These are phyloP conservation scores for Strobilomyces dryophilus DNA, from an alignment of 768 basidiomycete genomes.

Conservation along the genomic window DNA sequence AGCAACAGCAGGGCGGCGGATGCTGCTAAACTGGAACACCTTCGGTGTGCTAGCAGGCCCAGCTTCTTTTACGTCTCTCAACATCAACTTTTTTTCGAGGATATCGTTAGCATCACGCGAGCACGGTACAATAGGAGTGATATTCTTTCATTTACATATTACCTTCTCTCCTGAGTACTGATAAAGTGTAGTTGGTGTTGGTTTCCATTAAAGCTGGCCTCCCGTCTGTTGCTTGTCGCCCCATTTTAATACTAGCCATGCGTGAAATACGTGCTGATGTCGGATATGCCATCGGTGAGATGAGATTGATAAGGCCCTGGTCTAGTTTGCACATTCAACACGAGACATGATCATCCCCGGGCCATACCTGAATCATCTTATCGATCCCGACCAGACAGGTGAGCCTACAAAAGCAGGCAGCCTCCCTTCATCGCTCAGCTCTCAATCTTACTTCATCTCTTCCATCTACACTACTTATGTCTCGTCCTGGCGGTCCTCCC, in stretches of 20 bases:
- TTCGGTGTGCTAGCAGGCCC: constrained; percentile 15
- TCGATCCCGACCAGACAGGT: constrained; percentile 15
- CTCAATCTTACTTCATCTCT: background rate
- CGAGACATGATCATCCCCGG: background rate
- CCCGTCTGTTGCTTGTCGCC: constrained; percentile 18
- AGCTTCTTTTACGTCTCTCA: constrained; percentile 13
- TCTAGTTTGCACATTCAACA: background rate
- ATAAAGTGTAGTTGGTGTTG: constrained; percentile 23
- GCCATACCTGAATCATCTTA: constrained; percentile 12
- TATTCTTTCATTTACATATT: constrained; percentile 31
- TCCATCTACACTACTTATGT: constrained; percentile 16
- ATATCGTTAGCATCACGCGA: constrained; percentile 26
- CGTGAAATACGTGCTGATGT: background rate
- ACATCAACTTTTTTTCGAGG: constrained; percentile 17
- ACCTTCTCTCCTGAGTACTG: constrained; percentile 29
- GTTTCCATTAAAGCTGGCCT: constrained; percentile 24
- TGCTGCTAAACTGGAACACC: constrained; percentile 63
- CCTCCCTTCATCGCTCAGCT: background rate
- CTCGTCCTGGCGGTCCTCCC: constrained; percentile 16
- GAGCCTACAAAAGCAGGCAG: constrained; percentile 5
- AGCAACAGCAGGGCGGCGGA: constrained; percentile 64
- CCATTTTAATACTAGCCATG: constrained; percentile 18
- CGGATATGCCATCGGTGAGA: background rate
- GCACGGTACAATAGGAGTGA: constrained; percentile 30
- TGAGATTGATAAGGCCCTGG: background rate